Evolutionary conservation across 2,329 filamentous ascomycete genomes (phyloP), one percentile per base, ranked within the genome.

Genomic region (Verruconis gallopava): DNA sequence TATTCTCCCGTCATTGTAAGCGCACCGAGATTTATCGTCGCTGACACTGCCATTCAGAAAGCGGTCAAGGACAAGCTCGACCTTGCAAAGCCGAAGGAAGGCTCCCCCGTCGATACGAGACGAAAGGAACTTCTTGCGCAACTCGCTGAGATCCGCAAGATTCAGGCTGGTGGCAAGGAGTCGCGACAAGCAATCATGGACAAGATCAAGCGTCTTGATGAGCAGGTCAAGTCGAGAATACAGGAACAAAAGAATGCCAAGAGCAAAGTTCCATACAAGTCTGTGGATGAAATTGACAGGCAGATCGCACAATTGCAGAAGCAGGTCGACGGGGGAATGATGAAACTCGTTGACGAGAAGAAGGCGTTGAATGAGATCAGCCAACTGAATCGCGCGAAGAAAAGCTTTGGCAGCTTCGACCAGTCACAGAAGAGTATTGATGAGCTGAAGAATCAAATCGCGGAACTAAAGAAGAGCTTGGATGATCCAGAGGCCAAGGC

Each of bases 301-400:
- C 77, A 91, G 63, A 91, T 96, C 53, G 73, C 75, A 46, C 71
- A 71, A 40, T 77, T 95, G 42, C 84, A 94, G 51, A 80, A 80
- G 63, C 75, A 89, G 60, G 86, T 96, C 53, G 84, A 93, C 61
- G 75, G 78, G 25, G 89, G 89, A 49, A 81, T 75, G 60, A 88
- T 98, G 81, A 93, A 88, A 67, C 70, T 98, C 40, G 91, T 96
- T 9, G 91, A 98, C 54, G 91, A 96, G 75, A 93, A 85, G 72
- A 96, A 95, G 74, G 79, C 85, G 5, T 72, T 96, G 15, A 67
- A 74, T 39, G 85, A 95, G 54, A 80, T 94, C 53, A 83, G 81
- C 38, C 80, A 68, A 59, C 68, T 96, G 51, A 80, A 82, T 63
- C 93, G 93, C 71, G 75, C 82, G 56, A 84, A 84, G 67, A 96